Percentiles rank a stretch among this genome's conserved stretches.
phyloP scores from a whole-genome alignment of 495 filamentous ascomycete genomes.

The Penicillium arizonense region DNA sequence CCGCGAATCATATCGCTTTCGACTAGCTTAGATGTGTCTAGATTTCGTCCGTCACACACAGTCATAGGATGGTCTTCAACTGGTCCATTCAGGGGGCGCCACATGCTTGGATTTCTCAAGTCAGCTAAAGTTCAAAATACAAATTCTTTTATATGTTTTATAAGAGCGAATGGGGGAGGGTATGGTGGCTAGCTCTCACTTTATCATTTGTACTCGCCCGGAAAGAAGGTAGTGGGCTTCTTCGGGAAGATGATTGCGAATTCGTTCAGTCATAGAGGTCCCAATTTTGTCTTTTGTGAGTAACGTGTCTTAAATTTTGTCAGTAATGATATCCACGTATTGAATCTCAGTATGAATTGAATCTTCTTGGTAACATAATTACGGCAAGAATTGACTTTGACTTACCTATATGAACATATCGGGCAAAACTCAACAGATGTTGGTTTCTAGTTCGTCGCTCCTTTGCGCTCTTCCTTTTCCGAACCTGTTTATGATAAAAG shows the following conservation, averaged over 20 bases:
- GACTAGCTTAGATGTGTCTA: slow-evolving; percentile 21
- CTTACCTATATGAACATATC: slow-evolving; percentile 22
- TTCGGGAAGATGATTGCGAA: slow-evolving; percentile 12
- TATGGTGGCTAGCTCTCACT: slow-evolving; percentile 6
- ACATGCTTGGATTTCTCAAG: slow-evolving; percentile 18
- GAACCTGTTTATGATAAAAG: slow-evolving; percentile 1
- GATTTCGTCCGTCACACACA: slow-evolving; percentile 28
- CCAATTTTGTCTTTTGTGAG: slow-evolving; percentile 8
- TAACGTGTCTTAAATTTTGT: slow-evolving; percentile 7
- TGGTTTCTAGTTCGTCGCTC: slow-evolving; percentile 13
- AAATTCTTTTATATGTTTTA: not conserved
- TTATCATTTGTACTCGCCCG: slow-evolving; percentile 13
- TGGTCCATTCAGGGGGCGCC: slow-evolving; percentile 23
- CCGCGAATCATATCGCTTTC: slow-evolving; percentile 22
- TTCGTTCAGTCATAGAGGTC: slow-evolving; percentile 13
- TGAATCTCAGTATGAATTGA: too few species aligned
- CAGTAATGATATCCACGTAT: not conserved
- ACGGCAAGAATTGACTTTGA: not conserved
- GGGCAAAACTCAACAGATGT: slow-evolving; percentile 11
- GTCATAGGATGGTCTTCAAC: slow-evolving; percentile 32
- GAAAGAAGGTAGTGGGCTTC: slow-evolving; percentile 10
- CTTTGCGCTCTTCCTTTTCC: slow-evolving; percentile 10
- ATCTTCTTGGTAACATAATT: too few species aligned
- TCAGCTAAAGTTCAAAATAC: not conserved
- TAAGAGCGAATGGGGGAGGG: not conserved